Base-by-base conservation (phyloP, 164 flowering plant genomes). In the Tetrastigma voinierianum region DNA sequence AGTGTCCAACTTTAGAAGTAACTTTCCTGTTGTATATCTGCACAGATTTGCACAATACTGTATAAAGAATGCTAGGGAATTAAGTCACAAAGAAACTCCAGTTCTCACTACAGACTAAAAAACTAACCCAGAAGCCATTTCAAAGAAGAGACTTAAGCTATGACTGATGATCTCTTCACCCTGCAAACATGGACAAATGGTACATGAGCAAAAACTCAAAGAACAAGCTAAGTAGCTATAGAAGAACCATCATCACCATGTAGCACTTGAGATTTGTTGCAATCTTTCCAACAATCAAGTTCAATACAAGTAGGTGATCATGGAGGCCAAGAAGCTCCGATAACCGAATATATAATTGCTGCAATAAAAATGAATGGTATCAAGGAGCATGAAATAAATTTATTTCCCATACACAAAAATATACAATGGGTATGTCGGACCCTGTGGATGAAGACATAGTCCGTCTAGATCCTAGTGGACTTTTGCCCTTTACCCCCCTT, bases 21-120 rank as follows among this genome's bases (percentile, higher is more conserved):
- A 80, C 86, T 91, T 96, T 48, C 99, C 99, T 45, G 96, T 90
- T 98, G 93, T 96, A 73, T 88, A 96, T 64, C 99, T 96, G 84
- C 72, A 48, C 51, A 43, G 8, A 59, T 32, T 18, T 64, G 53
- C 68, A 45, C 45, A 13, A 51, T 18, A 49, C 44, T 11, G 15
- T 20, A 9, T 18, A 64, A 14, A 52, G 9, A 61, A 19, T 46
- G 6, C 21, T 43, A 7, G 9, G 48, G 12, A 24, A 15, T 20
- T 18, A 14, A 54, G 46, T 16, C 43, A 47, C 6, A 20, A 13
- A 23, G 57, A 16, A 51, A 63, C 12, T 64, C 44, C n/a, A 55
- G 51, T 32, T 46, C 19, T 45, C 25, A 24, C 5, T 47, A 32
- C 25, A 9, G 58, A 57, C 49, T 4, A 43, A 9, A 20, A 67